Conservation (phyloP, 352 stramenopile species). For the Pythium scleroteichum region DNA sequence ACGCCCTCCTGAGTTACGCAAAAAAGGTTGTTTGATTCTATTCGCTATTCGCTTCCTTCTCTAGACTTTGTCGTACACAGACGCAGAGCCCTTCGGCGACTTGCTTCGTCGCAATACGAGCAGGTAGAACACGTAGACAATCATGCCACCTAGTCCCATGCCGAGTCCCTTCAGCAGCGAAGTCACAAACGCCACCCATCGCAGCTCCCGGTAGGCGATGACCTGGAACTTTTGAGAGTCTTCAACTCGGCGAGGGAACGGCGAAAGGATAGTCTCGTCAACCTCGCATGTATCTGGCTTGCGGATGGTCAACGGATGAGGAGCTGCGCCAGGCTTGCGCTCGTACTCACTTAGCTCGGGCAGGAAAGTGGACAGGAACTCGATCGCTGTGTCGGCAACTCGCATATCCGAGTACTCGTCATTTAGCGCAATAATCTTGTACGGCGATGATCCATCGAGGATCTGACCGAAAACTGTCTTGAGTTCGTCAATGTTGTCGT, state of each 20-base stretch:
- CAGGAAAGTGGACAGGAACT: constrained; percentile 76
- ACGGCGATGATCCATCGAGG: constrained; percentile 58
- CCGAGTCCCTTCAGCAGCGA: constrained; percentile 74
- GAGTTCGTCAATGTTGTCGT: constrained; percentile 78
- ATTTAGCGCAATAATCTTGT: constrained; percentile 84
- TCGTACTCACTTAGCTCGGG: constrained; percentile 72
- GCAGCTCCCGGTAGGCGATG: constrained; percentile 76
- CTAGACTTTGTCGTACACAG: constrained; percentile 82
- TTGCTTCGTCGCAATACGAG: constrained; percentile 60
- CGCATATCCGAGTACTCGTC: constrained; percentile 86
- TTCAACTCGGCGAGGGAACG: constrained; percentile 63
- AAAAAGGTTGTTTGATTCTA: neutral
- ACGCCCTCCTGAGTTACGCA: too few relatives aligned
- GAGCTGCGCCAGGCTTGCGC: constrained; percentile 42
- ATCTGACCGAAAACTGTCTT: constrained; percentile 70
- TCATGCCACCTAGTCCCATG: constrained; percentile 74
- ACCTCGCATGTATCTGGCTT: constrained; percentile 71
- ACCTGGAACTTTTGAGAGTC: constrained; percentile 75
- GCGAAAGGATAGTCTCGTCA: constrained; percentile 67
- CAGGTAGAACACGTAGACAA: constrained; percentile 83
- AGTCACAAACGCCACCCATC: constrained; percentile 81
- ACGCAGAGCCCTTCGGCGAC: constrained; percentile 36
- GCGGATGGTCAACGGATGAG: constrained; percentile 54
- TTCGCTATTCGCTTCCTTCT: constrained; percentile 8
- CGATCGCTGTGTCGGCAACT: constrained; percentile 62